A percentile compares a stretch with the other conserved stretches of the same genome.
phyloP scores from a whole-genome alignment of 176 grass and related monocot genomes.

The Echinochloa phyllopogon region DNA sequence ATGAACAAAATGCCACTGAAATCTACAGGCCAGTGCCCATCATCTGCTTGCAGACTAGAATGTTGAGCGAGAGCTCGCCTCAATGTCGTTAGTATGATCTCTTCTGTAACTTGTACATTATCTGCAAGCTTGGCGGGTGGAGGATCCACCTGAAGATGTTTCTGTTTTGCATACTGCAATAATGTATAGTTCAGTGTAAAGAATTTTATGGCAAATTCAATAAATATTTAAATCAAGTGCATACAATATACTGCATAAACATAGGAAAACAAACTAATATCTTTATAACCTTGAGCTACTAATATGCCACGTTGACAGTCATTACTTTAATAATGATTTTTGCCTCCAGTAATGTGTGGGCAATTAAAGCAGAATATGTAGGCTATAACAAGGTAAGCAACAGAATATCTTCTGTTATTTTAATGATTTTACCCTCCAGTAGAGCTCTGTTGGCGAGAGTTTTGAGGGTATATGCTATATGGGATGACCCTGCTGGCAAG shows the following conservation, averaged over 20 bases:
- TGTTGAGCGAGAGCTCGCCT: conserved; percentile 36
- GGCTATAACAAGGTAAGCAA: not conserved
- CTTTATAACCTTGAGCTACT: not conserved
- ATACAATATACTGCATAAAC: not conserved
- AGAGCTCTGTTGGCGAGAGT: not conserved
- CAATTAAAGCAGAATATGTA: not conserved
- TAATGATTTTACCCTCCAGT: not conserved
- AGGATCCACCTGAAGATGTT: conserved; percentile 16
- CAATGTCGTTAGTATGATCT: conserved; percentile 50
- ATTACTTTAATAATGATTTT: not conserved
- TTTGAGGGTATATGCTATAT: not conserved
- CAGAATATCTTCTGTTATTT: not conserved
- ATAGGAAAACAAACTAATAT: not conserved
- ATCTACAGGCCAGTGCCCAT: conserved; percentile 60
- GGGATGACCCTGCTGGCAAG: not conserved
- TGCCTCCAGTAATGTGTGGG: not conserved
- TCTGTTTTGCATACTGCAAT: conserved; percentile 55
- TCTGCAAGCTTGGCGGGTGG: conserved; percentile 27
- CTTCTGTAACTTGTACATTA: conserved; percentile 28
- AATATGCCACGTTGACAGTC: not conserved
- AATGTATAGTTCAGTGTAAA: not conserved
- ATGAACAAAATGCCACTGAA: conserved; percentile 66
- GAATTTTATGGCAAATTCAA: not conserved
- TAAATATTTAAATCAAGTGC: not conserved
- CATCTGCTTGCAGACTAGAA: conserved; percentile 56